Base-by-base conservation (phyloP, 2,329 filamentous ascomycete genomes). In the Penicillium sp. region DNA sequence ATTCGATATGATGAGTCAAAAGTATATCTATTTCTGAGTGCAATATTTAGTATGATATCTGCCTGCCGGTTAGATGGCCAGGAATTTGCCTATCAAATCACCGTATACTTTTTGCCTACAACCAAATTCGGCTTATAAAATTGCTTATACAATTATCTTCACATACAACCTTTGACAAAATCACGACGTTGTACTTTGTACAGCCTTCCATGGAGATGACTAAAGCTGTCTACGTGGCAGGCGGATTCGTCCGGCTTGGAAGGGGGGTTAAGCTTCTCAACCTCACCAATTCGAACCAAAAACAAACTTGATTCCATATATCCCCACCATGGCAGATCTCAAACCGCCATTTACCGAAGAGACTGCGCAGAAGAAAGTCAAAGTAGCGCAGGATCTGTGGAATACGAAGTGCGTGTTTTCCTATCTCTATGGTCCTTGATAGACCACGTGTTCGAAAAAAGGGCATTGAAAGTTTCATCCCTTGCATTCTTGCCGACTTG, bases 321-420 rank as follows among this genome's bases (percentile, higher is more conserved):
- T 33, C n/a, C 7, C 15, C 17, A 53, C 19, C 25, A 78, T 78
- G 76, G 75, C 76, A 3, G 68, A 73, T 51, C 62, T 77, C 35
- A 75, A 71, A 49, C 91, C 91, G 4, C 91, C 91, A 0, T 96
- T 92, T 72, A 93, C 86, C 4, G 79, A 83, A 25, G 87, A 90
- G 70, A 88, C 86, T 1, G 91, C 91, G 2, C 78, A 78, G 17
- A 78, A 81, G 58, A 96, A 96, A 73, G 91, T 96, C 61, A 96
- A 96, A 76, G 87, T 86, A 19, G 91, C 90, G 0, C 91, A 96
- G 71, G 84, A 91, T 71, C 79, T 88, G 3, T 96, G 91, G 91
- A 96, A 96, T 68, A 88, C 86, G 1, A 83, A 79, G 89, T 90
- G 73, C 64, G 77, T 59, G 13, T 45, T 55, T 53, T 55, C 35